Conservation (phyloP, 345 rosid genomes). For the Eucalyptus globulus region DNA sequence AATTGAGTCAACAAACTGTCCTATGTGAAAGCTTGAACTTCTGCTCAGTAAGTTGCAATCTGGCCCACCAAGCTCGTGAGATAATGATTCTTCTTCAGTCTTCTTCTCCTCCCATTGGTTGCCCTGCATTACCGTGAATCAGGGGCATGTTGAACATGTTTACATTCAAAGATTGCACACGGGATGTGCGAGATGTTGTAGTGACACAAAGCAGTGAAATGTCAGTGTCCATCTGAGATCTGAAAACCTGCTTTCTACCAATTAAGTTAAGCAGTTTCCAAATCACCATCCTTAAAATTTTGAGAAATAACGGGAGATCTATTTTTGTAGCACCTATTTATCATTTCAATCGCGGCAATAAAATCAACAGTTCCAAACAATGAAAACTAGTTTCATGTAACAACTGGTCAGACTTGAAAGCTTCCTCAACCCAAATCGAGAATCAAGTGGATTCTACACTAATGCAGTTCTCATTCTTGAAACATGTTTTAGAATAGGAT, state of each 20-base stretch:
- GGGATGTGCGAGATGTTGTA: not conserved
- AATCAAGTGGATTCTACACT: not conserved
- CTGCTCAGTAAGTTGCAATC: not conserved
- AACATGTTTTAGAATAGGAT: not conserved
- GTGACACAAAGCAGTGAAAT: not conserved
- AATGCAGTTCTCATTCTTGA: not conserved
- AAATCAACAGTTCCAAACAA: not conserved
- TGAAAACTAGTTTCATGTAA: not conserved
- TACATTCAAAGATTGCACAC: not conserved
- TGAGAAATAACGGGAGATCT: not conserved
- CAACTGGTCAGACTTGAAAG: not conserved
- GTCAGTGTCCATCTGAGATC: not conserved
- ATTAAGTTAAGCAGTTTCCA: not conserved
- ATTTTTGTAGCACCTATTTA: not conserved
- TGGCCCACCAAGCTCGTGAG: conserved; percentile 10
- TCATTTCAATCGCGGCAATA: not conserved
- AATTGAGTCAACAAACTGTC: not conserved
- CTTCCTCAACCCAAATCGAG: not conserved
- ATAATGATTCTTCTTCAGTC: conserved; percentile 48
- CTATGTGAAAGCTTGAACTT: not conserved
- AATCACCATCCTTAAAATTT: not conserved
- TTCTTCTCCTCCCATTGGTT: conserved; percentile 41
- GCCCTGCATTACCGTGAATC: conserved; percentile 25
- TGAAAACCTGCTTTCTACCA: not conserved
- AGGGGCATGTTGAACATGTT: not conserved